Base-by-base conservation (phyloP, 306 rosid genomes). In the Lathyrus aphaca region DNA sequence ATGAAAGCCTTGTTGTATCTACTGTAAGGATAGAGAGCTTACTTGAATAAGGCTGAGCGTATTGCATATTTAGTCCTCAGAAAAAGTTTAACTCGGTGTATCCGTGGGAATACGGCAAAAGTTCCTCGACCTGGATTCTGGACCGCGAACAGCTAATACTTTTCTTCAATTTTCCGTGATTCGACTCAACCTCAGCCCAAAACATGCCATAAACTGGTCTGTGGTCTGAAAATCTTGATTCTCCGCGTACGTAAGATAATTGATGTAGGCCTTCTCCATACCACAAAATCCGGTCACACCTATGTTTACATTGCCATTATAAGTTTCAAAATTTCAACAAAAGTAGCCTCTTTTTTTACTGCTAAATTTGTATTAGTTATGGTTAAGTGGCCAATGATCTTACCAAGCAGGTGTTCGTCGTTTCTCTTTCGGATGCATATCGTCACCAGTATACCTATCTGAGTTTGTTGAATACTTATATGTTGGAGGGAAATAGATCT, bases 261-360 rank as follows among this genome's bases (percentile, higher is more conserved):
- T 95, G 99, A 74, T 86, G 99, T 40, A 95, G 97, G 15, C 99
- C 99, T 84, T 89, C 96, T 21, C 97, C 99, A 16, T 95, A 67
- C 99, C 97, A 95, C 82, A 95, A 78, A 72, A 95, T 91, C 49
- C 99, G 93, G 79, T 95, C 99, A 51, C 97, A 95, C 99, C 99
- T 95, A 68, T 72, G 63, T 44, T 37, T 2, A 55, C 29, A 38
- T 80, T 57, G 76, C 73, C 61, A 60, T 29, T 32, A 77, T 19
- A 40, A 78, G 53, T 21, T 63, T 13, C 50, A 64, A 16, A n/a
- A 64, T 8, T 61, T 21, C 46, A 35, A 45, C 35, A 76, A 18
- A 15, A 30, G 40, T 65, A 27, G 45, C 38, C 15, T n/a, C 14
- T 44, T 57, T 60, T 60, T 49, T 35, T 77, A 69, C 27, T 17